Percentiles rank a stretch among this genome's conserved stretches.
These are phyloP conservation scores for Penicillium nordicum DNA, from an alignment of 2,329 filamentous ascomycete species.

Conservation along the genomic window DNA sequence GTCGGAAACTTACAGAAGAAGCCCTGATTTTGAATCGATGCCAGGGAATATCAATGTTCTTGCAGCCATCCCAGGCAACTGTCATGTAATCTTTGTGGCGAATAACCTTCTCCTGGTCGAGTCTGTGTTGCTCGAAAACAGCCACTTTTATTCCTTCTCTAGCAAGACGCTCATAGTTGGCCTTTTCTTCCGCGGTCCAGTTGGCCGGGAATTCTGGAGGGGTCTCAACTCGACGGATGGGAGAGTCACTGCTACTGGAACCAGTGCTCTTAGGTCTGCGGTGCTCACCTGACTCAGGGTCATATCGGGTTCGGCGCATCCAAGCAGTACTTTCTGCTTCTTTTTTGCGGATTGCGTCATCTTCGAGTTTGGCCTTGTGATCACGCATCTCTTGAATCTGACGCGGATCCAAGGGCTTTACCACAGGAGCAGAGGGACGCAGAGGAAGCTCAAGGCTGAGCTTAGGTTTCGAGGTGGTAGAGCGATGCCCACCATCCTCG, in stretches of 20 bases:
- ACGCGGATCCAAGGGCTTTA: neutral
- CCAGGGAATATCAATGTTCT: constrained; percentile 10
- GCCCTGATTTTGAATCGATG: constrained; percentile 2
- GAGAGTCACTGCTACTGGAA: neutral
- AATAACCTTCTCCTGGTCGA: neutral
- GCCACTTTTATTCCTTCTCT: constrained; percentile 1
- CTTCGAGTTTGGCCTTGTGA: neutral
- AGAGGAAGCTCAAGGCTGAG: neutral
- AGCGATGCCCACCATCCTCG: neutral
- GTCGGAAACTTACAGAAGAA: neutral
- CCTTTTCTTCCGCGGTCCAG: constrained; percentile 4
- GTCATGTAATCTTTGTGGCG: neutral
- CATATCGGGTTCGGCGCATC: neutral
- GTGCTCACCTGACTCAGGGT: neutral
- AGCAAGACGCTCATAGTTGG: neutral
- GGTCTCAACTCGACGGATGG: constrained; percentile 1
- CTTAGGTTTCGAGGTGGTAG: neutral
- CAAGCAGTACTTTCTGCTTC: neutral
- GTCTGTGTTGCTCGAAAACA: neutral
- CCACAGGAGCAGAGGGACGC: neutral
- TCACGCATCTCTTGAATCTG: neutral
- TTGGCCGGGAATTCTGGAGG: neutral
- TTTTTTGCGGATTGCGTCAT: neutral
- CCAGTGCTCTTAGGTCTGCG: neutral
- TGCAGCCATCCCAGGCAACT: constrained; percentile 3